Evolutionary conservation across 768 basidiomycete species (phyloP).

Genomic region (Leccinum boreale): DNA sequence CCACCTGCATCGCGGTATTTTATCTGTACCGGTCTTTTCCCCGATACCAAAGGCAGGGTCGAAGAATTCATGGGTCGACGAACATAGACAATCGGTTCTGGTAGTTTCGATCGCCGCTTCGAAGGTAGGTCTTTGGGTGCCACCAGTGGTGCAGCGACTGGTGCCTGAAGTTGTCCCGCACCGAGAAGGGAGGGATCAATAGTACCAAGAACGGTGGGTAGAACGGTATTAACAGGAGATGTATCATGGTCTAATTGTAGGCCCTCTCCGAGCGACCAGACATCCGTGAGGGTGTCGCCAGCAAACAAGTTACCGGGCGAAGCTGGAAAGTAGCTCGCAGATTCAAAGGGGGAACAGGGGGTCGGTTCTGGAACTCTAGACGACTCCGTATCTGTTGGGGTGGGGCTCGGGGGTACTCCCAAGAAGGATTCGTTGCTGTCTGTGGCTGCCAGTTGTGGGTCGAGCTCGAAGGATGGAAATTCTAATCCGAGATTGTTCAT

Average conservation of each 20-base stretch:
- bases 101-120: constrained; percentile 12
- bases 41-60: constrained; percentile 13
- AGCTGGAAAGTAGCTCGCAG: background rate
- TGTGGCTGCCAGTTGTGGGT: constrained; percentile 3
- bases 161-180: constrained; percentile 3
- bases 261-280: constrained; percentile 9
- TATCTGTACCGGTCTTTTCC: constrained; percentile 28
- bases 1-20: constrained; percentile 25
- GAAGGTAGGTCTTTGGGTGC: background rate
- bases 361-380: background rate
- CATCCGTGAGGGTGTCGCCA: background rate
- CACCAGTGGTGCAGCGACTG: background rate
- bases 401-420: constrained; percentile 28
- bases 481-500: constrained; percentile 2
- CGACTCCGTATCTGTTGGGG: background rate
- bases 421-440: constrained; percentile 20
- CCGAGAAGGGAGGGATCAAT: constrained; percentile 33
- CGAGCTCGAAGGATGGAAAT: constrained; percentile 6
- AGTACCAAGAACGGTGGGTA: constrained; percentile 10
- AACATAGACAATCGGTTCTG: constrained; percentile 29
- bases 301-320: constrained; percentile 6
- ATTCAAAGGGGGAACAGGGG: background rate
- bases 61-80: constrained; percentile 27
- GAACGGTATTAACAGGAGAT: background rate
- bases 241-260: background rate